These are phyloP conservation scores for Yamadazyma laniorum DNA, from an alignment of 805 yeast species.

Conservation along the genomic window DNA sequence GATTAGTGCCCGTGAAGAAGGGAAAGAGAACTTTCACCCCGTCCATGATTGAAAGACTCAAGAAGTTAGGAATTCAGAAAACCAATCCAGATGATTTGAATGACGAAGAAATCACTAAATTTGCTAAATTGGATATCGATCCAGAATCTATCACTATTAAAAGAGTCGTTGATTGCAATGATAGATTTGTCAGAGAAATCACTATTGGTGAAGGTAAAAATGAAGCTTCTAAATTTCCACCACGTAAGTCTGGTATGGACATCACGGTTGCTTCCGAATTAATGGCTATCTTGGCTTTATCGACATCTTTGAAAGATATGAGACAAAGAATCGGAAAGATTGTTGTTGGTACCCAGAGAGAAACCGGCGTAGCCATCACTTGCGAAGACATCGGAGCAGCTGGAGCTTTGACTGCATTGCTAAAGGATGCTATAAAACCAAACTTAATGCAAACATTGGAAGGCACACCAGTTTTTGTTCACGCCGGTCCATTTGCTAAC, in stretches of 20 bases:
- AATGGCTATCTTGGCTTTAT: constrained; percentile 91
- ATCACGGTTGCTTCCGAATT: constrained; percentile 95
- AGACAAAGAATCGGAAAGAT: constrained; percentile 83
- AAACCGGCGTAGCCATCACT: constrained; percentile 77
- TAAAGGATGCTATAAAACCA: constrained; percentile 96
- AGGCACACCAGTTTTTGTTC: constrained; percentile 96
- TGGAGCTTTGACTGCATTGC: constrained; percentile 90
- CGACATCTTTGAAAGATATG: constrained; percentile 77
- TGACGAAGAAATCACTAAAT: constrained; percentile 66
- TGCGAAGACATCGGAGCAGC: constrained; percentile 94
- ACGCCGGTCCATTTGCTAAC: constrained; percentile 98
- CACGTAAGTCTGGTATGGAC: constrained; percentile 88
- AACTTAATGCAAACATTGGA: constrained; percentile 95
- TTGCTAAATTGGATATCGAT: constrained; percentile 84
- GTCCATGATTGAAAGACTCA: constrained; percentile 72
- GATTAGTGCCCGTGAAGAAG: constrained; percentile 83
- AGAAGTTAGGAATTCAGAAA: constrained; percentile 77
- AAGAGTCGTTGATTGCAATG: constrained; percentile 93
- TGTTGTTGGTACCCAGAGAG: constrained; percentile 77
- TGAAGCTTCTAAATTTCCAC: constrained; percentile 71
- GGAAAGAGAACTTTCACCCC: constrained; percentile 77
- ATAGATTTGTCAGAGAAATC: constrained; percentile 83
- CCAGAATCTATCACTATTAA: constrained; percentile 88
- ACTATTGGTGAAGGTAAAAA: constrained; percentile 92
- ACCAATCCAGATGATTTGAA: constrained; percentile 80